Evolutionary conservation across 192 early-diverging fungal species (phyloP), one percentile per base, ranked within the genome.

Genomic region (Coemansia sp.): DNA sequence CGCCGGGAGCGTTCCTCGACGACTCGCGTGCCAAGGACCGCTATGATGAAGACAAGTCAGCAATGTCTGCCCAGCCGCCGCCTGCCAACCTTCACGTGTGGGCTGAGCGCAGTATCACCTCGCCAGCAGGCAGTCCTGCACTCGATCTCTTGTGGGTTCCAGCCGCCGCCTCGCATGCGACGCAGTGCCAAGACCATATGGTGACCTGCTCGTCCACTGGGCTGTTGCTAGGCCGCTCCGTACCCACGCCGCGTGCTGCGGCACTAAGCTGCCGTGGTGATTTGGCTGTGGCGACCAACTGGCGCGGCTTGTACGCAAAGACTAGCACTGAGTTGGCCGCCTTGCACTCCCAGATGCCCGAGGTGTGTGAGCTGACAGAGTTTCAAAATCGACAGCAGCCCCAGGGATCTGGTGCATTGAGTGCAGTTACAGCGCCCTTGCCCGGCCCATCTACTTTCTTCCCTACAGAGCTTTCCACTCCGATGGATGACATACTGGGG

Each of bases 401-500:
- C 25, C 50, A 53, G 26, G 50, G 50, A 53, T 11, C 25, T 28
- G 50, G 50, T 2, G 9, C 50, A 1, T 12, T 3, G 28, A 28
- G 42, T 8, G 20, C 42, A 45, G 42, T 18, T n/a, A 20, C 42
- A 45, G 42, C 6, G 6, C 42, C 26, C 3, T 53, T 14, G 13
- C 14, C 11, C 13, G 50, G 28, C 12, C 25, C 13, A 6, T 6
- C 50, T 53, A 28, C 50, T 1, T 53, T 53, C 50, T 53, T 13
- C 14, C 50, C 50, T 5, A 28, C 25, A 28, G 25, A 16, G 25
- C 28, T 53, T 26, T 7, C 50, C 13, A 6, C 50, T 7, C 26
- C 50, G 45, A 47, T 48, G 11, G 65, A 70, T 18, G 96, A 98
- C 72, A 88, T 97, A 43, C 88, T 93, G 3, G 86, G 89, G 7